Evolutionary conservation across 208 protist genomes (phyloP), one percentile per base, ranked within the genome.

Genomic region (Acanthamoeba triangularis): DNA sequence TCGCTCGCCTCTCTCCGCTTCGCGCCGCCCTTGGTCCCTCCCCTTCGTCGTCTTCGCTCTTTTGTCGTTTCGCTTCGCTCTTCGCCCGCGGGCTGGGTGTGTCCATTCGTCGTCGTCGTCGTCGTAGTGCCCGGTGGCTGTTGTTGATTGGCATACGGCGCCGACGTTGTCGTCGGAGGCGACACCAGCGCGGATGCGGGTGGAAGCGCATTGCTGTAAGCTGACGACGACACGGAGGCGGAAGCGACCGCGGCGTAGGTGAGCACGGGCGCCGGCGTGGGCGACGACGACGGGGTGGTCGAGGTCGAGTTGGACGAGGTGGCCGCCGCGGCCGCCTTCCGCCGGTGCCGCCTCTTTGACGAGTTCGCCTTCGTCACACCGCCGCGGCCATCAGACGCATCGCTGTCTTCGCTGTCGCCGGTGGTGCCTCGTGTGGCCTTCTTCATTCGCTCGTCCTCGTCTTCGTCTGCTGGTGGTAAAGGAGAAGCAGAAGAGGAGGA

Each of bases 211-310:
- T 72, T 72, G 63, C 30, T 72, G 63, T 72, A 72, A 2, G 63
- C 0, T 2, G 52, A 14, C 52, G 63, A 72, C n/a, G 63, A 59
- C 2, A 23, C 52, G 16, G 78, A 59, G 52, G 52, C 52, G 16
- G 78, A 85, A 16, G 78, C 78, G 78, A 85, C 78, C 11, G 78
- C 78, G 8, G 78, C 78, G 30, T 85, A 85, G 47, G 41, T 85
- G 20, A 85, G 47, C 35, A 41, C 47, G 25, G 78, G 28, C 14
- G 47, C 14, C 2, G 37, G 25, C 20, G 47, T 25, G 18, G 78
- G 35, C 35, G 74, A 82, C 23, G 74, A 82, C 16, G 63, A 72
- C 30, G 74, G 74, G 11, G 37, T 82, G 30, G 74, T 20, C 16
- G 74, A 37, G 30, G 23, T 82, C 74, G 74, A 25, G 41, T 0